Conservation (phyloP, 1,284 basidiomycete species). For the Phellinidium pouzarii region DNA sequence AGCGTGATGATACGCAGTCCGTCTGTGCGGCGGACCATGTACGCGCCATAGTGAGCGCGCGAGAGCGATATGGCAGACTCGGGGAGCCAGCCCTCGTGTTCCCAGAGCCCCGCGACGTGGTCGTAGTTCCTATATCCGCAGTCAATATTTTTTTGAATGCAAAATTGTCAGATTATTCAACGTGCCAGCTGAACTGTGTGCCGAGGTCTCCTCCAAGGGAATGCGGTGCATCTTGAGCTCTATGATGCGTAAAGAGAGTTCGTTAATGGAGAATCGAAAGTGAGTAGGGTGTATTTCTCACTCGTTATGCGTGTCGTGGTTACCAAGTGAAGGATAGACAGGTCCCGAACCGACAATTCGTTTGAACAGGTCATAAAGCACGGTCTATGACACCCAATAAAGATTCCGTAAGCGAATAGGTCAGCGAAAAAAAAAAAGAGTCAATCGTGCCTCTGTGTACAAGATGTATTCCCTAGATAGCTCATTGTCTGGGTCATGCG, state of each 20-base stretch:
- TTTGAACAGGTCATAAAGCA: conserved; percentile 61
- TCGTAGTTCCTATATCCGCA: conserved; percentile 57
- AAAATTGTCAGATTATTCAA: conserved; percentile 14
- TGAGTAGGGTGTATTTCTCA: conserved; percentile 28
- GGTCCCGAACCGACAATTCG: conserved; percentile 54
- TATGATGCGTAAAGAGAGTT: conserved; percentile 23
- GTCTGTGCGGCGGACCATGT: conserved; percentile 61
- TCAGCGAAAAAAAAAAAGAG: neutral
- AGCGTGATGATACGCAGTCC: conserved; percentile 70
- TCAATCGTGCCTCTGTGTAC: conserved; percentile 48
- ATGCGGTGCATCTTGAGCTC: conserved; percentile 60
- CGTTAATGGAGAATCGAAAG: conserved; percentile 11
- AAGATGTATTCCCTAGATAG: conserved; percentile 40
- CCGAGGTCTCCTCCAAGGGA: conserved; percentile 47
- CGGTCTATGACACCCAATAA: conserved; percentile 35
- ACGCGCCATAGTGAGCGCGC: conserved; percentile 66
- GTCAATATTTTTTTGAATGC: neutral
- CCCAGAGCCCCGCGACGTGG: conserved; percentile 63
- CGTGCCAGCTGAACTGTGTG: conserved; percentile 58
- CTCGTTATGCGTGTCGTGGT: conserved; percentile 68
- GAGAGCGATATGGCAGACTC: conserved; percentile 51
- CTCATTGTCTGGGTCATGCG: conserved; percentile 63
- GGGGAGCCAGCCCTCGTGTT: conserved; percentile 66
- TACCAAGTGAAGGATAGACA: conserved; percentile 69
- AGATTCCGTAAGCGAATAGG: conserved; percentile 1